Evolutionary conservation across 441 rosid genomes (phyloP).

Genomic region (Viola pubescens): DNA sequence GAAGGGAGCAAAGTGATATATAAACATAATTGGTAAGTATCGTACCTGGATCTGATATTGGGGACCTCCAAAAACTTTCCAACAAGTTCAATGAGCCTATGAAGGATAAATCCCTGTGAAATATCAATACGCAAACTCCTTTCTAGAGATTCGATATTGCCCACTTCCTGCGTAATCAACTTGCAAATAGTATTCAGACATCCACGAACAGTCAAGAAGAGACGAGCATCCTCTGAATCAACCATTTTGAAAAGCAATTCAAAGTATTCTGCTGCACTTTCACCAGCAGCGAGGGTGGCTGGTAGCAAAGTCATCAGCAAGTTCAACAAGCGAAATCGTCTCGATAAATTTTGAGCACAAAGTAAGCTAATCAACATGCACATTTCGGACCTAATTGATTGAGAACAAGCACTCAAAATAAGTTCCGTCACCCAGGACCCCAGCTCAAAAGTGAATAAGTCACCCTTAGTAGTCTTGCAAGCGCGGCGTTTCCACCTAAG

Average conservation of each 20-base stretch:
- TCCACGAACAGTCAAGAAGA: conserved; percentile 92
- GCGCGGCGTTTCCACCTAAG: conserved; percentile 91
- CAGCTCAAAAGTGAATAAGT: conserved; percentile 74
- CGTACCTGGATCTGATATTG: conserved; percentile 90
- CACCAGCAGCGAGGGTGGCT: conserved; percentile 90
- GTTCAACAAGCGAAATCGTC: conserved; percentile 79
- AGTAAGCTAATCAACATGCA: conserved; percentile 92
- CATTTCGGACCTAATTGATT: conserved; percentile 99
- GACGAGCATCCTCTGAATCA: conserved; percentile 90
- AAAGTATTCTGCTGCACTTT: conserved; percentile 98
- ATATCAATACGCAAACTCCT: conserved; percentile 97
- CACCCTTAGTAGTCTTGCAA: conserved; percentile 62
- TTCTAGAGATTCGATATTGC: conserved; percentile 89
- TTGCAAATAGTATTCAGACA: conserved; percentile 83
- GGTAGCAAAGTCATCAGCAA: conserved; percentile 84
- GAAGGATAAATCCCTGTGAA: conserved; percentile 99
- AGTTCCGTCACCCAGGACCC: conserved; percentile 99
- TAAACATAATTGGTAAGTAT: conserved; percentile 3
- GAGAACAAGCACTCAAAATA: conserved; percentile 98
- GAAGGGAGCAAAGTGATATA: conserved; percentile 13
- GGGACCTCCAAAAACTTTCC: conserved; percentile 95
- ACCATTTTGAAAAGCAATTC: conserved; percentile 97
- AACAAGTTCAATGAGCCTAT: conserved; percentile 96
- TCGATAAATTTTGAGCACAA: conserved; percentile 83
- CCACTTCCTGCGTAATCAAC: conserved; percentile 87